Percentiles rank a stretch among this genome's conserved stretches.
Conservation (phyloP, 805 yeast species). For the Candida chauliodis region DNA sequence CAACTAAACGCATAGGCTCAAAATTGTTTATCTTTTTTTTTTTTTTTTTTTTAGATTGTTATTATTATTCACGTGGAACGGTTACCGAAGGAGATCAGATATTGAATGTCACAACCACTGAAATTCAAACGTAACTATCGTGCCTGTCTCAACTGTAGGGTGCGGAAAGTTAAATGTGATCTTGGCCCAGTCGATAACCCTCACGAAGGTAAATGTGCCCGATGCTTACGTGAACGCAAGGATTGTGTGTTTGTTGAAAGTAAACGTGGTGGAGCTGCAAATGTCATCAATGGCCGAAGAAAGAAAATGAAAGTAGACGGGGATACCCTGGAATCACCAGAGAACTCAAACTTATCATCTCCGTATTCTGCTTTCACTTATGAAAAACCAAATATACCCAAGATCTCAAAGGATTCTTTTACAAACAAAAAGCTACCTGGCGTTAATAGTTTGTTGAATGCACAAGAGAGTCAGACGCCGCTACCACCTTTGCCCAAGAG, state of each 20-base stretch:
- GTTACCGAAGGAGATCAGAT: neutral
- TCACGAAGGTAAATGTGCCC: conserved; percentile 73
- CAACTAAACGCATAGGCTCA: no score
- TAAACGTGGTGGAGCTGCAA: conserved; percentile 27
- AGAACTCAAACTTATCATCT: neutral
- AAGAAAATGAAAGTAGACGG: conserved; percentile 42
- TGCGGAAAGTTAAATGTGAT: conserved; percentile 82
- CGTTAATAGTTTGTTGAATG: conserved; percentile 7
- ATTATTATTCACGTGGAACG: conserved; percentile 5
- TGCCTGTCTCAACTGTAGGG: conserved; percentile 84
- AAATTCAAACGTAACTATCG: conserved; percentile 64
- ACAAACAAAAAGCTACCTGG: conserved; percentile 6
- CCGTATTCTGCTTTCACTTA: neutral
- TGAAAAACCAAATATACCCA: conserved; percentile 5
- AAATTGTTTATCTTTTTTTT: no score
- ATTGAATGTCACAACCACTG: conserved; percentile 2
- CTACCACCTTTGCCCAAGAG: conserved; percentile 7
- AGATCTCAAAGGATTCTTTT: neutral
- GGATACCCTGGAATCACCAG: conserved; percentile 2
- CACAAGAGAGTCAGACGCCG: neutral
- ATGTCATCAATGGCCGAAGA: conserved; percentile 43
- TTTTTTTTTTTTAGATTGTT: no score
- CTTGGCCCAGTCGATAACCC: conserved; percentile 74
- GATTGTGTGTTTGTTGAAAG: conserved; percentile 66
- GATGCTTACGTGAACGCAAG: conserved; percentile 79